These are phyloP conservation scores for Ceratorhiza oryzae-sativae DNA, from an alignment of 1,284 basidiomycete species.

Conservation along the genomic window DNA sequence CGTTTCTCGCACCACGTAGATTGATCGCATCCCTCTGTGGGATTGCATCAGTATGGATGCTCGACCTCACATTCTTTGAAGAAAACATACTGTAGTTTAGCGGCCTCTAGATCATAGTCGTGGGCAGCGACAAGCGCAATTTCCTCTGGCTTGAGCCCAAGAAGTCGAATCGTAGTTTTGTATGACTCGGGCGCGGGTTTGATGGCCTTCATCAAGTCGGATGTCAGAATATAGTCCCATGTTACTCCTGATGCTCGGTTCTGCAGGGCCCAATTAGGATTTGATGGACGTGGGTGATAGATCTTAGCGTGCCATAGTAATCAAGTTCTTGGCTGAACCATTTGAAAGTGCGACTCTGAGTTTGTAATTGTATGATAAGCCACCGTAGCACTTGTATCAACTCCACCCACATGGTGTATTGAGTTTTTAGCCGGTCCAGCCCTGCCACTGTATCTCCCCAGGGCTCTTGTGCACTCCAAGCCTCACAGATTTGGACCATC, in stretches of 20 bases:
- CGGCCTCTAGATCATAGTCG: conserved; percentile 48
- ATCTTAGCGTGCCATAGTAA: conserved; percentile 43
- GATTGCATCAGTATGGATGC: neutral
- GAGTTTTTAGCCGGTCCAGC: conserved; percentile 41
- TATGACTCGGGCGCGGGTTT: conserved; percentile 50
- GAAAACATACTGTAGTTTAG: conserved; percentile 45
- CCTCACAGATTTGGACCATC: conserved; percentile 12
- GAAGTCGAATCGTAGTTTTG: conserved; percentile 44
- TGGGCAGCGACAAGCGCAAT: conserved; percentile 50
- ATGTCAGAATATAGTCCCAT: conserved; percentile 47
- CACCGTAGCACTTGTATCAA: no score
- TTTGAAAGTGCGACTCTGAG: conserved; percentile 45
- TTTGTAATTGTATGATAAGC: no score
- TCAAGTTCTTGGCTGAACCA: conserved; percentile 44
- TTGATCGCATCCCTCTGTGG: conserved; percentile 47
- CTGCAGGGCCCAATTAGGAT: conserved; percentile 17
- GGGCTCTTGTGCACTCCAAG: conserved; percentile 22
- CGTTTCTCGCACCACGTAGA: conserved; percentile 48
- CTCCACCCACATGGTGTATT: conserved; percentile 42
- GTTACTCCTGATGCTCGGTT: conserved; percentile 46
- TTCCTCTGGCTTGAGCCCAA: conserved; percentile 45
- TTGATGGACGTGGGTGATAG: no score
- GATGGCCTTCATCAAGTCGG: conserved; percentile 47
- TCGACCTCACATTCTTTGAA: no score
- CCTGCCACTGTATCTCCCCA: conserved; percentile 43